A percentile compares a stretch with the other conserved stretches of the same genome.
Conservation (phyloP, 2,329 filamentous ascomycete genomes). For the Paecilomyces niveus region DNA sequence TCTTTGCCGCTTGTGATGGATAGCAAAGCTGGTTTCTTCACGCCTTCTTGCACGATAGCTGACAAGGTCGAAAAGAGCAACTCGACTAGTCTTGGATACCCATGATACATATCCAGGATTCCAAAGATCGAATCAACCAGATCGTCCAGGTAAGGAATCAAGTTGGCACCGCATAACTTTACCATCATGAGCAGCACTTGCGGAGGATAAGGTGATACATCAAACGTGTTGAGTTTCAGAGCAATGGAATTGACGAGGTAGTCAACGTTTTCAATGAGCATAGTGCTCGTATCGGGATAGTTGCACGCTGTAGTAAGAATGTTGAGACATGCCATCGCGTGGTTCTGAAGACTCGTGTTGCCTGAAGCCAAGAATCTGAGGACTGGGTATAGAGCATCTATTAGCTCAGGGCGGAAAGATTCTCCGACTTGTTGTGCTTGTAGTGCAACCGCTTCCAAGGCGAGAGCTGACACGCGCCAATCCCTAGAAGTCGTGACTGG, state of each 20-base stretch:
- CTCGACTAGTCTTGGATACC: conserved; percentile 80
- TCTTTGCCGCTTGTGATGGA: conserved; percentile 31
- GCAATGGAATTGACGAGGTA: conserved; percentile 94
- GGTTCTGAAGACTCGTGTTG: conserved; percentile 60
- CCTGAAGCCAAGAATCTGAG: conserved; percentile 76
- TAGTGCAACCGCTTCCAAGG: conserved; percentile 72
- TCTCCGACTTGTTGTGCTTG: conserved; percentile 60
- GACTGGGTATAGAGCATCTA: conserved; percentile 88
- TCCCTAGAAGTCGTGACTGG: conserved; percentile 42
- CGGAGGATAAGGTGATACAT: conserved; percentile 84
- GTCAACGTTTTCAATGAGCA: conserved; percentile 87
- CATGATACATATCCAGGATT: conserved; percentile 89
- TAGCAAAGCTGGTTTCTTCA: conserved; percentile 47
- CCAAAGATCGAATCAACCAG: conserved; percentile 86
- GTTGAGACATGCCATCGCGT: conserved; percentile 79
- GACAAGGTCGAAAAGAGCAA: conserved; percentile 74
- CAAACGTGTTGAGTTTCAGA: conserved; percentile 81
- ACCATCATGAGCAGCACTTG: conserved; percentile 95
- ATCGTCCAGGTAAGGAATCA: conserved; percentile 88
- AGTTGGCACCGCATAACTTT: conserved; percentile 67
- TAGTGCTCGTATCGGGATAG: conserved; percentile 65
- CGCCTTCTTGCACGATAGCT: conserved; percentile 76
- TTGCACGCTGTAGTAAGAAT: conserved; percentile 67
- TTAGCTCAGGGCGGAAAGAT: conserved; percentile 74
- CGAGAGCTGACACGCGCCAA: conserved; percentile 70